Conservation (phyloP, 2,329 filamentous ascomycete genomes). For the Colletotrichum echinochloae region DNA sequence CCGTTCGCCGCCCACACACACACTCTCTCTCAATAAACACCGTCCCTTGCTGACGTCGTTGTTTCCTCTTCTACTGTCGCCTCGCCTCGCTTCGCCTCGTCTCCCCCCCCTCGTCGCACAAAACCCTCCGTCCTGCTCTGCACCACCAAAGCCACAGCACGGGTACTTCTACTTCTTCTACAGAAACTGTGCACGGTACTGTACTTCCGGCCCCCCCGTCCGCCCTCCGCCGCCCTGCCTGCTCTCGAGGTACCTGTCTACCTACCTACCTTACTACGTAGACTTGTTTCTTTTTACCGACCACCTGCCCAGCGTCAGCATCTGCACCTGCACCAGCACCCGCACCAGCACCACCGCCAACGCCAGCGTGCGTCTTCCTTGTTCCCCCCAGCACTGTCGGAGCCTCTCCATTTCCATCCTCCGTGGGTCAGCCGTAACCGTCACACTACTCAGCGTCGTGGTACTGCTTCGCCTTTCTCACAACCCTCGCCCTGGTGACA, state of each 20-base stretch:
- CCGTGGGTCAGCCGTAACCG: conserved; percentile 34
- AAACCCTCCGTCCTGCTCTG: conserved; percentile 22
- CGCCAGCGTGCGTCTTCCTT: conserved; percentile 6
- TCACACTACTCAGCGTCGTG: conserved; percentile 31
- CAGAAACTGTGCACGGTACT: not conserved
- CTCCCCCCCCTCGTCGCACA: conserved; percentile 26
- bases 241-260: conserved; percentile 1
- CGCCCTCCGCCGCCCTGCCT: not conserved
- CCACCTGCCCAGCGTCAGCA: conserved; percentile 9
- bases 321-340: not conserved
- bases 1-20: not conserved
- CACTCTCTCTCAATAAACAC: not conserved
- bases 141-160: conserved; percentile 10
- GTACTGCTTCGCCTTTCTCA: conserved; percentile 21
- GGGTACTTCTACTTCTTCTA: conserved; percentile 11
- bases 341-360: not conserved
- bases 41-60: conserved; percentile 27
- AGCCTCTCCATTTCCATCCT: conserved; percentile 38
- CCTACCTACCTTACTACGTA: too few species aligned
- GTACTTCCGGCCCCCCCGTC: too few species aligned
- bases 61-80: not conserved
- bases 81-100: conserved; percentile 16
- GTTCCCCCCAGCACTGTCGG: conserved; percentile 28
- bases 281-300: not conserved
- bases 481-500: conserved; percentile 34